Evolutionary conservation across 1,284 basidiomycete species (phyloP), one percentile per base, ranked within the genome.

Genomic region (Cutaneotrichosporon sp.): DNA sequence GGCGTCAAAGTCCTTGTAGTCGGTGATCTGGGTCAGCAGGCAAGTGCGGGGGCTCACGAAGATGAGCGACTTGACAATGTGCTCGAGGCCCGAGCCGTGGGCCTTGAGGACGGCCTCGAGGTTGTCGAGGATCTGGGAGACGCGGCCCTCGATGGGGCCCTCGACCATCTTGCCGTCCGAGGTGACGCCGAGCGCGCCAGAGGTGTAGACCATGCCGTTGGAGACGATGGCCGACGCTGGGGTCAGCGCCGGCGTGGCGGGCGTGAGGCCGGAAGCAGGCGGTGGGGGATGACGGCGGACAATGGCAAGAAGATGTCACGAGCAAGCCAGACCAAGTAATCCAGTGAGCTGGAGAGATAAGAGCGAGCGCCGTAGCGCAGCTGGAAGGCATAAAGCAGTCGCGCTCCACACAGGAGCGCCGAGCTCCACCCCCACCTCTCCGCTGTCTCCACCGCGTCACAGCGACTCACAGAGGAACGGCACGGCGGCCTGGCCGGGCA

Each of bases 1-100:
- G 31, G 65, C 68, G 58, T 54, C 63, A 57, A 72, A 72, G 59
- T 63, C 56, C 45, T 69, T 66, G 64, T 73, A 73, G 56, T 67
- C 67, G 31, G 70, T 73, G 56, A 73, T 72, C 69, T 73, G 59
- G 38, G 57, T 47, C 52, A 61, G 47, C 27, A 4, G n/a, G n/a
- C n/a, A n/a, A n/a, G n/a, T n/a, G n/a, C n/a, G n/a, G n/a, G n/a
- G 7, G 66, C 70, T 77, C 60, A 89, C 75, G 75, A 85, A 89
- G 52, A 87, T 76, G 67, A 84, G 88, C 46, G 81, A 83, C 76
- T 89, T 89, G 69, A 89, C 79, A 45, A 87, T 81, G 61, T 86
- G 81, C 54, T 84, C 81, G 11, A 87, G 78, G 16, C 79, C 80
- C 0, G 86, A 85, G 29, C 87, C 87, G 5, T 86, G 82, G 11